Conservation (phyloP, 176 grass and related monocot species). For the Oropetium thomaeum region DNA sequence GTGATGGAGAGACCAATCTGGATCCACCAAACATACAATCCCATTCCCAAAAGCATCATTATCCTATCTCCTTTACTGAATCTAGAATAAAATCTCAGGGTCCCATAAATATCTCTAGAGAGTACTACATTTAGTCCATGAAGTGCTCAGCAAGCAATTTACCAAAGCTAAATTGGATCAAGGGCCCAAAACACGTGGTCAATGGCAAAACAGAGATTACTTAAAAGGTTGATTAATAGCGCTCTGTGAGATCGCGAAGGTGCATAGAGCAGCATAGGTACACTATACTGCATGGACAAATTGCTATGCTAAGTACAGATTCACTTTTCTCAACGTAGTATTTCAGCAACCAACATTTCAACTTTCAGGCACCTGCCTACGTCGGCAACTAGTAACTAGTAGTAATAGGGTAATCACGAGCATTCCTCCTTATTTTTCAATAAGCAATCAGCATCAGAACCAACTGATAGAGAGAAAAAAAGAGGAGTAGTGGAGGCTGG, state of each 20-base stretch:
- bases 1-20: slow-evolving; percentile 10
- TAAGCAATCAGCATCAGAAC: background rate
- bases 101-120: background rate
- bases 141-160: background rate
- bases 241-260: background rate
- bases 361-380: background rate
- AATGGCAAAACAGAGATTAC: background rate
- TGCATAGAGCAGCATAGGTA: background rate
- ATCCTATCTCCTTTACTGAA: slow-evolving; percentile 15
- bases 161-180: background rate
- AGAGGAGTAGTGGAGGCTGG: background rate
- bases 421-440: background rate
- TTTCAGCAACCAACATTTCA: background rate
- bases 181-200: background rate
- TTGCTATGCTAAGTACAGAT: background rate
- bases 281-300: background rate
- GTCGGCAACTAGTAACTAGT: background rate
- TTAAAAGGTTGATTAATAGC: background rate
- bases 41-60: slow-evolving; percentile 14
- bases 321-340: background rate
- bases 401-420: background rate
- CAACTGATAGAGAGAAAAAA: background rate
- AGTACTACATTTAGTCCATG: background rate
- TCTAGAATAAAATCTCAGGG: slow-evolving; percentile 8
- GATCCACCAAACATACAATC: slow-evolving; percentile 18